Base-by-base conservation (phyloP, 2,329 filamentous ascomycete genomes). In the Aphanoascus verrucosus region DNA sequence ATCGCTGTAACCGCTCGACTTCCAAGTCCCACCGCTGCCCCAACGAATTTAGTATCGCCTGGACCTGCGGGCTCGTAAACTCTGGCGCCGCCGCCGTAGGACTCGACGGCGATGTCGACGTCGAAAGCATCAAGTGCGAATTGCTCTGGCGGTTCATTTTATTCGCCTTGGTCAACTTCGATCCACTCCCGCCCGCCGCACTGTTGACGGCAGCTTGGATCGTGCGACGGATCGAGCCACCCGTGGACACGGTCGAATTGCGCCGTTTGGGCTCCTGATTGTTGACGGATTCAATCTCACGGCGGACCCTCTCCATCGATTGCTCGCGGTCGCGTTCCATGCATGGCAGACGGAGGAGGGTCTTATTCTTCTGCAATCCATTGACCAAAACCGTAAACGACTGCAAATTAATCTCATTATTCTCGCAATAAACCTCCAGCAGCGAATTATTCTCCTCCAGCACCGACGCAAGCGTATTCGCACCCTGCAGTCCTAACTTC, bases 401-500 rank as follows among this genome's bases (percentile, higher is more conserved):
- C 58, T 83, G 80, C n/a, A 86, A 72, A 44, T 82, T 82, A 53
- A 86, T 84, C 52, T 82, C 80, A 62, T 88, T 88, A 64, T 84
- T 81, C 57, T 84, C 83, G 65, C 84, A 87, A 60, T 85, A 76
- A 5, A 88, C 73, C 63, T 86, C 80, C 23, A 77, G 74, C 4
- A 88, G 69, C 1, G 77, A 78, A 1, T 67, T 72, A 61, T 87
- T 87, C 56, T 74, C 74, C 61, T 83, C 80, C 35, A 87, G 69
- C 14, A 87, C 83, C 15, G 84, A 82, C 1, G 83, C 80, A 35
- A 87, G 71, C 0, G 82, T 84, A 61, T 79, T 85, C 3, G 84
- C 83, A 32, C 84, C 84, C 66, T 83, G 81, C 19, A 85, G 65
- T 3, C 84, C 84, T 5, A 87, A 74, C 58, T 80, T 83, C 67